Evolutionary conservation across 75 land plant genomes (phyloP).

Genomic region (Sequoiadendron giganteum): DNA sequence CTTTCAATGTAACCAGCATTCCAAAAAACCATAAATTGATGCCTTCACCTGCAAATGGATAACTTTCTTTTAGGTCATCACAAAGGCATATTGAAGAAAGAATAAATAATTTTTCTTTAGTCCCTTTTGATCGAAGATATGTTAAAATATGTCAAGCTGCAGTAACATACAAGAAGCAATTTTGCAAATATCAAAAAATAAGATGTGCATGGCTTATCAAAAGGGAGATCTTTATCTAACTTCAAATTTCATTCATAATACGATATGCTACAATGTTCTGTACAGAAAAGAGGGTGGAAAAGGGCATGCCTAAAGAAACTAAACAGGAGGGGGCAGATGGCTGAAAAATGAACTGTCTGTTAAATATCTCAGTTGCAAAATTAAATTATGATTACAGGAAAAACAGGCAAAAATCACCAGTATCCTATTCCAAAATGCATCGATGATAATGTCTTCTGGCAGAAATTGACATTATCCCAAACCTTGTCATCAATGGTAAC

Average conservation of each 20-base stretch:
- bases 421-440: not conserved
- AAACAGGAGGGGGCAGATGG: not conserved
- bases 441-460: too few relatives aligned
- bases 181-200: not conserved
- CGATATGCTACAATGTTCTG: not conserved
- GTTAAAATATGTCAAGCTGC: not conserved
- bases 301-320: not conserved
- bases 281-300: not conserved
- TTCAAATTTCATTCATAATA: not conserved
- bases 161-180: not conserved
- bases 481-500: too few relatives aligned
- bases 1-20: constrained; percentile 42
- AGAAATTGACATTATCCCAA: too few relatives aligned
- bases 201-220: not conserved
- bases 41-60: constrained; percentile 34
- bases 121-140: not conserved
- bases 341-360: not conserved
- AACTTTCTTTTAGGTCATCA: not conserved
- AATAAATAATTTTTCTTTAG: not conserved
- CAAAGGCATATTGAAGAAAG: not conserved
- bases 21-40: constrained; percentile 41
- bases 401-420: not conserved
- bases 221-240: not conserved
- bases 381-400: not conserved
- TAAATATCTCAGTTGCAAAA: not conserved